phyloP scores from a whole-genome alignment of 2,329 filamentous ascomycete genomes.

The Fusarium robinianum region DNA sequence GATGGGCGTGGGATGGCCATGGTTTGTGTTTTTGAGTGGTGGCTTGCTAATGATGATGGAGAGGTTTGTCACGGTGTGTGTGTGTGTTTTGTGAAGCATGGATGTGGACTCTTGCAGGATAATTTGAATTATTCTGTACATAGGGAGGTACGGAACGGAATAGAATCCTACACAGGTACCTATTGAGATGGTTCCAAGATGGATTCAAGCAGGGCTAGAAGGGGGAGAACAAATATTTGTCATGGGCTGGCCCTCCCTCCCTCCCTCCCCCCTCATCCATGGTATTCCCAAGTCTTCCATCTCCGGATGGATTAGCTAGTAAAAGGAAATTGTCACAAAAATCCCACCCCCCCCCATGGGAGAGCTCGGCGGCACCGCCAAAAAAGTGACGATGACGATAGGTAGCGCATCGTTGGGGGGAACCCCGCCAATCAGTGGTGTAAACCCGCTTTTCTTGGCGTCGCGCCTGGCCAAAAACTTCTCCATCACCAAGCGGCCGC shows the following conservation, averaged over 20 bases:
- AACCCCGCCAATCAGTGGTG: conserved; percentile 35
- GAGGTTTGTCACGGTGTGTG: background rate
- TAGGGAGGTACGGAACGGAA: too few species aligned
- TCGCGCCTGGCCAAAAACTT: conserved; percentile 26
- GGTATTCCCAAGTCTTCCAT: background rate
- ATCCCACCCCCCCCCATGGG: background rate
- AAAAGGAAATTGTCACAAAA: conserved; percentile 17
- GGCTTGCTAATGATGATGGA: background rate
- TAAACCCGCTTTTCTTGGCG: conserved; percentile 37
- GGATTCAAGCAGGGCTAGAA: background rate
- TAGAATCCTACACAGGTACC: conserved; percentile 3
- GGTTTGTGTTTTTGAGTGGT: conserved; percentile 9
- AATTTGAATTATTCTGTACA: too few species aligned
- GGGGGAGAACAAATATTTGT: conserved; percentile 10
- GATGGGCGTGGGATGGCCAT: conserved; percentile 13
- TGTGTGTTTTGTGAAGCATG: too few species aligned
- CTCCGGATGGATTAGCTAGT: background rate
- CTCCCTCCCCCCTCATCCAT: too few species aligned
- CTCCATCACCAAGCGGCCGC: conserved; percentile 11
- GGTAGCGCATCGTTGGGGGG: conserved; percentile 13
- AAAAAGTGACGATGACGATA: conserved; percentile 37
- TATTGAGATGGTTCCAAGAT: too few species aligned
- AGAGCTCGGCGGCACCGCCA: conserved; percentile 18
- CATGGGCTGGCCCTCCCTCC: too few species aligned
- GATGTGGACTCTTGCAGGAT: too few species aligned